Percentiles rank a stretch among this genome's conserved stretches.
Conservation (phyloP, 768 basidiomycete genomes). For the Tricholoma sp. region DNA sequence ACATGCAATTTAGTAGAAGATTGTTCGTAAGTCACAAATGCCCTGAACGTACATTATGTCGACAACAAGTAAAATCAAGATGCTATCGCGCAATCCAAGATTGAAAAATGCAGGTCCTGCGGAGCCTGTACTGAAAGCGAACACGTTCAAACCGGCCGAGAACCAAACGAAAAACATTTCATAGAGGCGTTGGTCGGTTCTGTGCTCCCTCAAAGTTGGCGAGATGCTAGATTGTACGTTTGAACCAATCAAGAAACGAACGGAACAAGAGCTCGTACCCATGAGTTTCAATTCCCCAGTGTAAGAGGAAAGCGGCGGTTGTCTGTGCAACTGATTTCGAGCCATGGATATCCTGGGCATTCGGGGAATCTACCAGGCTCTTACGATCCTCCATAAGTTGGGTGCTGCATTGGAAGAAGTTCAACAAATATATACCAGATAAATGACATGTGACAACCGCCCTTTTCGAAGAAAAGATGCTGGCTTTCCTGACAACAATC, state of each 20-base stretch:
- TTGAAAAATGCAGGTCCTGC: conserved; percentile 55
- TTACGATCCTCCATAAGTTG: background rate
- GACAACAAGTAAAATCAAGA: conserved; percentile 41
- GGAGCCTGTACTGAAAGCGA: conserved; percentile 57
- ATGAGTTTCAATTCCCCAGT: conserved; percentile 29
- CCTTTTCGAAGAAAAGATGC: too few relatives aligned
- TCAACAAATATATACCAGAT: too few relatives aligned
- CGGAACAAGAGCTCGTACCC: conserved; percentile 15
- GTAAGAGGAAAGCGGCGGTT: conserved; percentile 16
- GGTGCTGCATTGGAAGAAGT: background rate
- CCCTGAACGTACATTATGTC: conserved; percentile 33
- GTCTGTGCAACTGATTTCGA: conserved; percentile 2
- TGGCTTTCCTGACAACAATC: too few relatives aligned
- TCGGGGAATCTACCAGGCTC: background rate
- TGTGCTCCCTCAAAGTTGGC: conserved; percentile 46
- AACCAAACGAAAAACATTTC: conserved; percentile 74
- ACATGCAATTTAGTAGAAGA: background rate
- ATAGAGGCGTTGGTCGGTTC: conserved; percentile 51
- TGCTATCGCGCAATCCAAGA: conserved; percentile 47
- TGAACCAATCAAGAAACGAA: background rate
- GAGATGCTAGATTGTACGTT: conserved; percentile 35
- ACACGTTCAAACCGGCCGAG: conserved; percentile 62
- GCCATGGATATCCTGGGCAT: background rate
- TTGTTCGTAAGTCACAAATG: background rate
- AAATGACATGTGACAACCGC: too few relatives aligned